A percentile compares a stretch with the other conserved stretches of the same genome.
Conservation (phyloP, 1,284 basidiomycete species). For the Pseudozyma sp. region DNA sequence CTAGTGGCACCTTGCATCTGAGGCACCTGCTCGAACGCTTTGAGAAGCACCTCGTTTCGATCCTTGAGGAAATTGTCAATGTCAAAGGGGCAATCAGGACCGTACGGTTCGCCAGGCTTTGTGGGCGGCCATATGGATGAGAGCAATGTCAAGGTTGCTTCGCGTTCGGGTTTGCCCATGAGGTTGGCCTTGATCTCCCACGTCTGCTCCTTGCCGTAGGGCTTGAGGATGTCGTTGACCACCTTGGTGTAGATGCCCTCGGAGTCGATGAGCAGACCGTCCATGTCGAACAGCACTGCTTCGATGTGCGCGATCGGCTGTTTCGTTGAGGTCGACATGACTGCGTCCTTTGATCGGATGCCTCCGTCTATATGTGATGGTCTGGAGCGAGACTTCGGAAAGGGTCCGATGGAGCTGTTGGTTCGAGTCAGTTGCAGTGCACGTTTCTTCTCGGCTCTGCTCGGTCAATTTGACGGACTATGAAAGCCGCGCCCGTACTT, state of each 20-base stretch:
- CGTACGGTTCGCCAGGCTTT: constrained; percentile 38
- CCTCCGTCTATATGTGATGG: neutral
- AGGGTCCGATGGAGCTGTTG: neutral
- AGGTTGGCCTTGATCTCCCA: constrained; percentile 68
- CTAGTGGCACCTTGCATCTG: constrained; percentile 66
- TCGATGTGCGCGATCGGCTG: constrained; percentile 45
- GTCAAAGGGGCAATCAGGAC: constrained; percentile 63
- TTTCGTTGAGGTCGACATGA: constrained; percentile 11
- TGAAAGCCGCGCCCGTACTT: neutral
- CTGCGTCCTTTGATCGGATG: neutral
- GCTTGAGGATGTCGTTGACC: constrained; percentile 66
- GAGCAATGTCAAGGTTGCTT: constrained; percentile 62
- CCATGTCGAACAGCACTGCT: constrained; percentile 65
- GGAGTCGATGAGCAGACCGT: constrained; percentile 67
- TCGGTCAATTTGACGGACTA: constrained; percentile 16
- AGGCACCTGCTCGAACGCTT: constrained; percentile 61
- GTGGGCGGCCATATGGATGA: constrained; percentile 62
- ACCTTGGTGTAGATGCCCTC: constrained; percentile 67
- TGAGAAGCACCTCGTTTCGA: constrained; percentile 60
- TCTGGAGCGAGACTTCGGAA: constrained; percentile 2
- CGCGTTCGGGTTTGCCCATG: constrained; percentile 68
- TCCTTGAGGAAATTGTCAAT: constrained; percentile 63
- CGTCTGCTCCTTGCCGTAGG: constrained; percentile 67
- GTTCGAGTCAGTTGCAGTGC: constrained; percentile 13
- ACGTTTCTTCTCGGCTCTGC: constrained; percentile 1